phyloP scores from a whole-genome alignment of 2,329 filamentous ascomycete genomes.

The Talaromyces sp. region DNA sequence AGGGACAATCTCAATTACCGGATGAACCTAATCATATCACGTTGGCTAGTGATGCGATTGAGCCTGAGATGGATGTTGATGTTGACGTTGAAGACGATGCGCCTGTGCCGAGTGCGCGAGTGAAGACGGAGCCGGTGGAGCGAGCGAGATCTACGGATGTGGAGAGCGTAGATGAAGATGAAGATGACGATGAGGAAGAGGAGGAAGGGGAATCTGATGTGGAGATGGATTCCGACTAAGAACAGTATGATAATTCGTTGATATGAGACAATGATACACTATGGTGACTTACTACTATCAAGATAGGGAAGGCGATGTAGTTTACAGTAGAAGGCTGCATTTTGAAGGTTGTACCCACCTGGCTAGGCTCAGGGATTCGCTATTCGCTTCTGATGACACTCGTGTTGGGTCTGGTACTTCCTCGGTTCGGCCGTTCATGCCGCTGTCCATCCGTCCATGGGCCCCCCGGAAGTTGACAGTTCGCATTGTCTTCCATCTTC shows the following conservation, averaged over 20 bases:
- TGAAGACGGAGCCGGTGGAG: conserved; percentile 15
- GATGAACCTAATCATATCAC: conserved; percentile 28
- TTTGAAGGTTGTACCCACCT: too few species aligned
- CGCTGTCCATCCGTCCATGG: too few species aligned
- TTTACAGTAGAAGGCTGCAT: too few species aligned
- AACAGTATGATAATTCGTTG: not conserved
- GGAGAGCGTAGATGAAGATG: conserved; percentile 2
- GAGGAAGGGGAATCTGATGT: not conserved
- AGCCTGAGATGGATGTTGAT: conserved; percentile 25
- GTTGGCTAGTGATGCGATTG: conserved; percentile 33
- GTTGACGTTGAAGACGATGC: conserved; percentile 19
- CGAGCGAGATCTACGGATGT: not conserved
- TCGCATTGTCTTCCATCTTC: too few species aligned
- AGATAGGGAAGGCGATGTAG: too few species aligned
- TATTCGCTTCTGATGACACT: too few species aligned
- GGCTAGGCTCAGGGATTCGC: too few species aligned
- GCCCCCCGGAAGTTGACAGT: too few species aligned
- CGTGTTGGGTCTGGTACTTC: too few species aligned
- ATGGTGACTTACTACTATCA: too few species aligned
- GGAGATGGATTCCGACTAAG: not conserved
- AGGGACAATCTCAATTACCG: conserved; percentile 18
- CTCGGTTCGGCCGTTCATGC: too few species aligned
- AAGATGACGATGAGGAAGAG: conserved; percentile 15
- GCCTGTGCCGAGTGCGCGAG: not conserved
- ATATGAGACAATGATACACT: not conserved